Percentiles rank a stretch among this genome's conserved stretches.
These are phyloP conservation scores for Saccharomycopsis malanga DNA, from an alignment of 805 yeast species.

Conservation along the genomic window DNA sequence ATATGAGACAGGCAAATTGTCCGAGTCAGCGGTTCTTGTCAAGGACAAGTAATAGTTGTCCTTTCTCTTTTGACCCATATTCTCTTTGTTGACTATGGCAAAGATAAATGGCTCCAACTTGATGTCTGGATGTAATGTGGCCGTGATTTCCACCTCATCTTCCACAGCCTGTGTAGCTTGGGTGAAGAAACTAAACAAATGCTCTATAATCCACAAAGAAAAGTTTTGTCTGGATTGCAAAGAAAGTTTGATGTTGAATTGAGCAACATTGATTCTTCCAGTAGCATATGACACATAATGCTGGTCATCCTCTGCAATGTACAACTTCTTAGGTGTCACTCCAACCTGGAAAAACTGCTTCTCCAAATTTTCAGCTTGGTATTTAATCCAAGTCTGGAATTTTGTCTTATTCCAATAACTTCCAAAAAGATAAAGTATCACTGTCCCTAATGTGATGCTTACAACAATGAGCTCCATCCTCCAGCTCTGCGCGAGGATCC, in stretches of 20 bases:
- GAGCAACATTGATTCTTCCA: constrained; percentile 74
- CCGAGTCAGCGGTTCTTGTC: constrained; percentile 72
- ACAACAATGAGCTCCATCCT: constrained; percentile 56
- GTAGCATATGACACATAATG: constrained; percentile 69
- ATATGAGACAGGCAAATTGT: constrained; percentile 60
- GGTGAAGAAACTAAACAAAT: constrained; percentile 45
- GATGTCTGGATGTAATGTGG: constrained; percentile 42
- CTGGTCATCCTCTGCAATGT: constrained; percentile 57
- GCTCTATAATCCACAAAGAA: constrained; percentile 59
- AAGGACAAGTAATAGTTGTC: constrained; percentile 76
- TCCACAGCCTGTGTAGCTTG: constrained; percentile 48
- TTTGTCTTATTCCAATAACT: constrained; percentile 45
- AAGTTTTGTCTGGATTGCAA: constrained; percentile 77
- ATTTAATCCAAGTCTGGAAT: constrained; percentile 45
- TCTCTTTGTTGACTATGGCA: constrained; percentile 77
- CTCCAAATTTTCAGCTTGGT: constrained; percentile 44
- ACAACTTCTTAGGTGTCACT: constrained; percentile 37
- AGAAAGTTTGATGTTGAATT: constrained; percentile 52
- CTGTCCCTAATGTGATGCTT: constrained; percentile 42
- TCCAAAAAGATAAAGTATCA: constrained; percentile 52
- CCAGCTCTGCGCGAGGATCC: constrained; percentile 51
- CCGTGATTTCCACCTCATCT: constrained; percentile 55
- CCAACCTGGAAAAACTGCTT: constrained; percentile 79
- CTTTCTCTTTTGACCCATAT: constrained; percentile 70
- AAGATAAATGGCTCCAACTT: constrained; percentile 51